These are phyloP conservation scores for Sisymbrium irio DNA, from an alignment of 345 rosid species.

Conservation along the genomic window DNA sequence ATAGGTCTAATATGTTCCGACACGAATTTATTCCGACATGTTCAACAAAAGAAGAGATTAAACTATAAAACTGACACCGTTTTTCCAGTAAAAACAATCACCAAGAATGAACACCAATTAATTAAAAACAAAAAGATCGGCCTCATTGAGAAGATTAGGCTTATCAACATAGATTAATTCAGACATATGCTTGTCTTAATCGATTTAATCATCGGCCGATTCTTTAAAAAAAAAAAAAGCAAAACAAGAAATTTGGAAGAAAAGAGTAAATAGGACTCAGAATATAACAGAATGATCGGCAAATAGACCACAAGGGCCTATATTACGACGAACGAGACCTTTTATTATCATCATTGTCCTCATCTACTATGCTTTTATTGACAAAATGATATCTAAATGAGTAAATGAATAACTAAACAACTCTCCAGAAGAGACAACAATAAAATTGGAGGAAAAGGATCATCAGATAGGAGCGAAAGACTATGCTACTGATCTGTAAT, in stretches of 20 bases:
- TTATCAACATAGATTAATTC: constrained; percentile 58
- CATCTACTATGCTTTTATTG: no score
- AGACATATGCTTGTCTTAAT: constrained; percentile 90
- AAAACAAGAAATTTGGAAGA: neutral
- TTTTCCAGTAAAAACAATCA: no score
- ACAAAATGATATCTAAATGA: no score
- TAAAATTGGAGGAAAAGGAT: constrained; percentile 2
- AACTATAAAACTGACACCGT: no score
- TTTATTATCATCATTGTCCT: constrained; percentile 69
- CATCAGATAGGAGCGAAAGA: constrained; percentile 99
- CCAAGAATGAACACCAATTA: no score
- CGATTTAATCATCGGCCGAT: constrained; percentile 68
- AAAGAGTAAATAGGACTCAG: constrained; percentile 54
- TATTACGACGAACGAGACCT: constrained; percentile 99
- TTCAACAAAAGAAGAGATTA: no score
- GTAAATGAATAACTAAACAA: no score
- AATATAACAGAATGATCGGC: constrained; percentile 96
- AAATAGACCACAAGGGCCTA: constrained; percentile 54
- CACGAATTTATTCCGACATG: no score
- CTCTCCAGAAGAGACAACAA: no score
- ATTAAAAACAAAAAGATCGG: no score
- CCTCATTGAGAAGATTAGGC: constrained; percentile 98
- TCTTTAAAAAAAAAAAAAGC: neutral
- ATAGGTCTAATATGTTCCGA: no score
- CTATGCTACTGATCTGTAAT: constrained; percentile 40